Conservation (phyloP, 208 protist genomes). For the Acanthamoeba lenticulata region DNA sequence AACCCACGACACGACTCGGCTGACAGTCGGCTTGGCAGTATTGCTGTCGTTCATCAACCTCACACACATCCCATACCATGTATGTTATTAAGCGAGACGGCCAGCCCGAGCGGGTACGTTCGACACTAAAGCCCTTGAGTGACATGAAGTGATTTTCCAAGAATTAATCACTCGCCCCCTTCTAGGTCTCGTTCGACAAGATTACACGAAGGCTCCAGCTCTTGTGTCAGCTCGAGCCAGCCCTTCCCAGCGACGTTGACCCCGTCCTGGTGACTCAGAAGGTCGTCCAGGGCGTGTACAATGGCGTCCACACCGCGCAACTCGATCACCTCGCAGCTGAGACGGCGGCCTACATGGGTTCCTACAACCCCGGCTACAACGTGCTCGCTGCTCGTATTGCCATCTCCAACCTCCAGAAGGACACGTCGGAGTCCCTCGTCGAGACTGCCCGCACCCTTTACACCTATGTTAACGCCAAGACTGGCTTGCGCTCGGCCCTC, state of each 20-base stretch:
- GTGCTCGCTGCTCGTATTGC: conserved; percentile 97
- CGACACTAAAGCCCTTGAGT: not conserved
- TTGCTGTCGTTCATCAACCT: not conserved
- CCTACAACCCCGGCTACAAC: conserved; percentile 95
- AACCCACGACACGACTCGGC: not conserved
- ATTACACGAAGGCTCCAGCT: conserved; percentile 78
- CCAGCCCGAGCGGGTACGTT: conserved; percentile 59
- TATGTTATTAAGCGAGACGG: conserved; percentile 71
- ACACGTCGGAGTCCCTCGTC: conserved; percentile 91
- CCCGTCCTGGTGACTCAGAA: conserved; percentile 86
- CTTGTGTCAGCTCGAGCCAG: conserved; percentile 79
- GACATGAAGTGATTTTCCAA: conserved; percentile 85
- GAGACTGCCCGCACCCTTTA: conserved; percentile 92
- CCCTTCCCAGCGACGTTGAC: conserved; percentile 77
- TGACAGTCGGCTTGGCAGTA: conserved; percentile 86
- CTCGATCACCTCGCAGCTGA: conserved; percentile 96
- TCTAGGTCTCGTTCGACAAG: conserved; percentile 83
- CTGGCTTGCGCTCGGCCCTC: conserved; percentile 89
- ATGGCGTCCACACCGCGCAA: conserved; percentile 91
- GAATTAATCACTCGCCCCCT: not conserved
- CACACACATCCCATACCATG: conserved; percentile 13
- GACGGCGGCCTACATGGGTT: conserved; percentile 96
- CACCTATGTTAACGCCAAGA: conserved; percentile 93
- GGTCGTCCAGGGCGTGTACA: conserved; percentile 90
- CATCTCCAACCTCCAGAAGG: conserved; percentile 98